Base-by-base conservation (phyloP, 2,329 filamentous ascomycete species). In the Fusarium pseudograminearum region DNA sequence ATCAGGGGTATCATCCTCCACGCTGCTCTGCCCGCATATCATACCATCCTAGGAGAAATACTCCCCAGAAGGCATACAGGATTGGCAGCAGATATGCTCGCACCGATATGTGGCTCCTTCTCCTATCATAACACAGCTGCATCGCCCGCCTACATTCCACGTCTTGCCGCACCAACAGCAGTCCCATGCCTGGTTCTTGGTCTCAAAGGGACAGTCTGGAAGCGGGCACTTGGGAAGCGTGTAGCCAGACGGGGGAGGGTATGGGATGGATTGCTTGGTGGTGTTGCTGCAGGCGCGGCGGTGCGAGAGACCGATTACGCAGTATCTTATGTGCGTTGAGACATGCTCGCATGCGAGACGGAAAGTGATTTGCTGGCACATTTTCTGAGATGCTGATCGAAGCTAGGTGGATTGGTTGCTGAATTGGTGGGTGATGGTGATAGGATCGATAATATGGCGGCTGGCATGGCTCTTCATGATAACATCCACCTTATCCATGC, bases 161-260 rank as follows among this genome's bases (percentile, higher is more conserved):
- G 79, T 78, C 71, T 86, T 86, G 30, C 85, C 85, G 61, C 85
- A 87, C 84, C 84, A 86, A 75, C 85, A 87, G 76, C 85, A 87
- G 75, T 85, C 85, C 85, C 85, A 87, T 66, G 76, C 80, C 33
- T 85, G 79, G 59, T 83, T 82, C 61, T 82, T 81, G 48, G 77
- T 76, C 76, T 85, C 83, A 69, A 84, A 87, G 10, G 85, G 84
- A 57, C 85, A 87, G 51, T 78, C 77, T 10, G 80, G 68, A 58
- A 86, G 74, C 45, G 83, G 83, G 67, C 84, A 86, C 61, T 81
- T 80, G 48, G 81, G 80, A 28, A 76, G 62, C 20, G 70, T 67
- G 72, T 81, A 82, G 65, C 81, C 80, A 7, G 83, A 80, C 20
- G 84, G 84, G 20, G 83, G 83, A 51, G 84, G 84, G 73, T 84